Percentiles rank a stretch among this genome's conserved stretches.
Evolutionary conservation across 2,329 filamentous ascomycete species (phyloP).

Genomic region (Daldinia sp.): DNA sequence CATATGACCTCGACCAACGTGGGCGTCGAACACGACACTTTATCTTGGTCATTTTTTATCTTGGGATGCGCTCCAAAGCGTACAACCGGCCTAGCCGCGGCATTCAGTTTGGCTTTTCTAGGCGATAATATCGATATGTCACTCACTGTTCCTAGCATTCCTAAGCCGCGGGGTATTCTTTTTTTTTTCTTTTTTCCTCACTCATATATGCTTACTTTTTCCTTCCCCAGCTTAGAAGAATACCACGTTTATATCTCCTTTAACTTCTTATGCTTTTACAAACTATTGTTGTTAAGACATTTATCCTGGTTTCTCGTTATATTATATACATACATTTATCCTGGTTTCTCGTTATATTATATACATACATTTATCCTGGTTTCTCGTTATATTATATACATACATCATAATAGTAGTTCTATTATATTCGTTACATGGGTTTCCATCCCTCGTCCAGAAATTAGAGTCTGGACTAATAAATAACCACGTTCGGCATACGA

Average conservation of each 20-base stretch:
- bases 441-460: conserved; percentile 19
- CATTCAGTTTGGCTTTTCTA: neutral
- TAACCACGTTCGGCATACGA: conserved; percentile 1
- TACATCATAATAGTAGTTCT: neutral
- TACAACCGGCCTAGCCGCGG: neutral
- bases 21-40: neutral
- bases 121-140: no score
- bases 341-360: no score
- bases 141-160: neutral
- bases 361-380: neutral
- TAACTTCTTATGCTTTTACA: neutral
- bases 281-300: neutral
- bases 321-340: no score
- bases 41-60: no score
- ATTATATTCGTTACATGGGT: conserved; percentile 5
- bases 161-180: conserved; percentile 1
- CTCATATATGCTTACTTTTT: neutral
- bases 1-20: conserved; percentile 5
- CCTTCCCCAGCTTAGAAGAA: neutral
- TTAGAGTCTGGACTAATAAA: neutral
- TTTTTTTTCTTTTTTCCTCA: neutral
- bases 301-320: neutral
- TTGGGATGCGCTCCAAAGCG: neutral
- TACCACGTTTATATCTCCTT: neutral
- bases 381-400: neutral